Conservation (phyloP, 768 basidiomycete species). For the Suillus spraguei region DNA sequence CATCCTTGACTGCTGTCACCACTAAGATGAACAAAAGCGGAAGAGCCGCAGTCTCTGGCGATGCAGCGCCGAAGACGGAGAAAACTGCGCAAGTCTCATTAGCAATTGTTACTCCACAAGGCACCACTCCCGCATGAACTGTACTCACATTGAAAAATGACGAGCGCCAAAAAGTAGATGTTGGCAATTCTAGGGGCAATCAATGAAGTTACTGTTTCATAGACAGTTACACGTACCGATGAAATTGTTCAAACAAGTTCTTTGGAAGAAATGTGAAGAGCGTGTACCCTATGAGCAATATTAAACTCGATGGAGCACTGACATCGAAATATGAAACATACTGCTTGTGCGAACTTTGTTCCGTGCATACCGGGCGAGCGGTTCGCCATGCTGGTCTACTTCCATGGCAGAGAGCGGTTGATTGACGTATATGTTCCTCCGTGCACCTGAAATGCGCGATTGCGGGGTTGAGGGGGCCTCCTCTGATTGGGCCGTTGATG, state of each 20-base stretch:
- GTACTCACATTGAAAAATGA: constrained; percentile 72
- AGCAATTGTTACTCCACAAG: constrained; percentile 12
- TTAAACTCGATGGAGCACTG: not conserved
- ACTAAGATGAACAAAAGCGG: constrained; percentile 86
- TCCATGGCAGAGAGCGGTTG: constrained; percentile 63
- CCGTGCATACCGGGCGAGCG: constrained; percentile 73
- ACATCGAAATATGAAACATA: constrained; percentile 42
- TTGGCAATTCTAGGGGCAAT: constrained; percentile 70
- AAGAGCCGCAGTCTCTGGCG: constrained; percentile 78
- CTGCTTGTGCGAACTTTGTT: constrained; percentile 96
- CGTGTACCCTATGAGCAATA: constrained; percentile 71
- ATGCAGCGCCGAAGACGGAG: constrained; percentile 86
- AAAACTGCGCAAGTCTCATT: constrained; percentile 56
- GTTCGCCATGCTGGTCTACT: constrained; percentile 74
- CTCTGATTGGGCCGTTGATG: constrained; percentile 28
- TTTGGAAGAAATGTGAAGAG: constrained; percentile 88
- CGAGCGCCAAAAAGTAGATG: constrained; percentile 86
- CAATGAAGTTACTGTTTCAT: not conserved
- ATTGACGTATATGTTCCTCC: constrained; percentile 86
- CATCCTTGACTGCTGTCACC: constrained; percentile 95
- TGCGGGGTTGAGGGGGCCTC: constrained; percentile 17
- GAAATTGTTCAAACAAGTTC: constrained; percentile 94
- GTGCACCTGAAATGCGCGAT: constrained; percentile 45
- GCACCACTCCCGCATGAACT: not conserved
- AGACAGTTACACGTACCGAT: constrained; percentile 52